Conservation (phyloP, 2,329 filamentous ascomycete species). For the Mycosphaerella sp. region DNA sequence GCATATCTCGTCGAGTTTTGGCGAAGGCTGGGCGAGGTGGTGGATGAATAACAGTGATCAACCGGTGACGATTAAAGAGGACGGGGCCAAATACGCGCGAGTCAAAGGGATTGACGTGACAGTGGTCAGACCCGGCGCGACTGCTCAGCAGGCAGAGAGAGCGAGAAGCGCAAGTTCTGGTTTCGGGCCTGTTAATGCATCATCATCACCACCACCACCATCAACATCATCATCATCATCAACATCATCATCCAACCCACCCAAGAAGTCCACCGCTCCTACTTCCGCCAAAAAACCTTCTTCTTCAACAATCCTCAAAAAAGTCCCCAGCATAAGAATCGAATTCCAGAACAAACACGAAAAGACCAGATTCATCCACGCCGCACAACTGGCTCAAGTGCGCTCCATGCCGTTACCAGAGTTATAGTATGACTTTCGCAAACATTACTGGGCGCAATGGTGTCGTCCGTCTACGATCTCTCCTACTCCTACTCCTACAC, state of each 20-base stretch:
- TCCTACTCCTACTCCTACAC: too few species aligned
- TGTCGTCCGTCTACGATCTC: neutral
- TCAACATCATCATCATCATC: too few species aligned
- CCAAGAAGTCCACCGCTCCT: constrained; percentile 1
- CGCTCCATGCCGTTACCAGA: constrained; percentile 38
- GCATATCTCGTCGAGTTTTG: constrained; percentile 41
- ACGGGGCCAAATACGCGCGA: constrained; percentile 36
- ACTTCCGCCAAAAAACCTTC: too few species aligned
- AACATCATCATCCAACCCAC: constrained; percentile 15
- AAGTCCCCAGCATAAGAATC: constrained; percentile 39
- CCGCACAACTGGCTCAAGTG: constrained; percentile 37
- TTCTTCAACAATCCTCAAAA: constrained; percentile 25
- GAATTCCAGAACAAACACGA: constrained; percentile 42
- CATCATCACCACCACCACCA: too few species aligned
- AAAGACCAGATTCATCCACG: constrained; percentile 37
- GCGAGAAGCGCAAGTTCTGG: constrained; percentile 15
- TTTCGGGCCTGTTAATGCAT: constrained; percentile 13
- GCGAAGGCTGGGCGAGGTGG: constrained; percentile 40
- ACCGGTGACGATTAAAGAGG: constrained; percentile 39
- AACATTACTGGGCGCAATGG: constrained; percentile 6
- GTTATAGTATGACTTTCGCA: constrained; percentile 5
- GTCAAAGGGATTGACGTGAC: constrained; percentile 40
- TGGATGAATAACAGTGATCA: constrained; percentile 39
- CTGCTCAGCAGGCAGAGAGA: constrained; percentile 10
- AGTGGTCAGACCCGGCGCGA: constrained; percentile 28